A percentile compares a stretch with the other conserved stretches of the same genome.
Conservation (phyloP, 257 asterid species). For the Ballota nigra region DNA sequence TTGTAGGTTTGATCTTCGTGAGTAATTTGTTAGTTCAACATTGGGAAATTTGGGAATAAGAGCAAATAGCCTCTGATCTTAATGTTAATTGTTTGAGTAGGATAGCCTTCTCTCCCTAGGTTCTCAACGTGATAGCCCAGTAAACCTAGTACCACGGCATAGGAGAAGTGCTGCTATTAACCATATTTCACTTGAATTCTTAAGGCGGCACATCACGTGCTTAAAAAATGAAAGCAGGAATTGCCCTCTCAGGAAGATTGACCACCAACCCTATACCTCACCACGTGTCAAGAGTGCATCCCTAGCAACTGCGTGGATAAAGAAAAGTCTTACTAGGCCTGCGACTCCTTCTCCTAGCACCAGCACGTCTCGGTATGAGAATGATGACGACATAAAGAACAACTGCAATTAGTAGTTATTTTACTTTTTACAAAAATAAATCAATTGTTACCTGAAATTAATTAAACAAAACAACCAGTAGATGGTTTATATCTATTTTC, state of each 20-base stretch:
- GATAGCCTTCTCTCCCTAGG: neutral
- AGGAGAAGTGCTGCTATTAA: too few relatives aligned
- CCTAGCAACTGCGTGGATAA: neutral
- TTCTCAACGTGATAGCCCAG: too few relatives aligned
- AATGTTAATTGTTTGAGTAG: neutral
- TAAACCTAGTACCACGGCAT: too few relatives aligned
- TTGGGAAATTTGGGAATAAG: neutral
- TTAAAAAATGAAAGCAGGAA: too few relatives aligned
- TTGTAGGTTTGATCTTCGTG: neutral
- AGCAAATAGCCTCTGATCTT: conserved; percentile 19
- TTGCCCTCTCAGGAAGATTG: neutral
- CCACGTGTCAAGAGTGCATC: neutral
- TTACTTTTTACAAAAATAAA: conserved; percentile 2
- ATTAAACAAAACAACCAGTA: conserved; percentile 1
- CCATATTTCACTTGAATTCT: too few relatives aligned
- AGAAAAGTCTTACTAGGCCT: neutral
- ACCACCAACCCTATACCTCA: neutral
- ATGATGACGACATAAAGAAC: too few relatives aligned
- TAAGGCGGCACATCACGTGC: too few relatives aligned
- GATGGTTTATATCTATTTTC: neutral
- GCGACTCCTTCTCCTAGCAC: neutral
- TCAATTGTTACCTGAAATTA: neutral
- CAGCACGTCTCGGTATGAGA: too few relatives aligned
- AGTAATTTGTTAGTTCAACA: conserved; percentile 5
- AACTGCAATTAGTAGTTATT: neutral